Evolutionary conservation across 2,329 filamentous ascomycete genomes (phyloP), one percentile per base, ranked within the genome.

Genomic region (Fusarium sp.): DNA sequence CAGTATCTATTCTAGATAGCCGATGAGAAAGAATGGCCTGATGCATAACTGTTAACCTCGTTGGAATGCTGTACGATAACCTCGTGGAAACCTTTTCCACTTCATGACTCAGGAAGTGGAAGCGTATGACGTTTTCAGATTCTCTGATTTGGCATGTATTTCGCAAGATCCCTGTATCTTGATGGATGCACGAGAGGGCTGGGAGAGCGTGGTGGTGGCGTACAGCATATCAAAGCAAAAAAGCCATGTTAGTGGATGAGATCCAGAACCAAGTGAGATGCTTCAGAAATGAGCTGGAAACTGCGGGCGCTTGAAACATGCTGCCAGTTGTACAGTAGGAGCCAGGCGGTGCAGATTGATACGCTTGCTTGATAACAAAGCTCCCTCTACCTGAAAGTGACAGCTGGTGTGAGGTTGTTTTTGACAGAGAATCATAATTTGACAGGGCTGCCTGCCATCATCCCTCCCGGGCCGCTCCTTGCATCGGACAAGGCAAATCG

Each of bases 381-480:
- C 38, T 27, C 21, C 19, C 19, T 27, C 10, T n/a, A 27, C 32
- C 14, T 32, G 21, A 10, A 32, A 37, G 31, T 46, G 38, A 43
- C 19, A 15, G 19, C 14, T 32, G 21, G 35, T 17, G 11, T 41
- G 33, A 37, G 36, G 48, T 43, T 38, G 41, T 57, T 42, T 35
- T 33, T 58, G 17, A 39, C 17, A 15, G 6, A 33, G 13, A 27
- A n/a, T 25, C 8, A 25, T 31, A 23, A 52, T 38, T 52, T 45
- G 42, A 49, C 58, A 51, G 54, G 49, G 50, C 39, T 54, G 36
- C 29, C 9, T 35, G 19, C 19, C 19, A 19, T 63, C 53, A 47
- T 54, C 53, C 59, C 59, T 53, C 37, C 41, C 59, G 61, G 61
- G 27, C 61, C 61, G 61, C 45, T 55, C 61, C 61, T 62, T 56